Conservation (phyloP, 2,329 filamentous ascomycete species). For the Samsoniella hepiali region DNA sequence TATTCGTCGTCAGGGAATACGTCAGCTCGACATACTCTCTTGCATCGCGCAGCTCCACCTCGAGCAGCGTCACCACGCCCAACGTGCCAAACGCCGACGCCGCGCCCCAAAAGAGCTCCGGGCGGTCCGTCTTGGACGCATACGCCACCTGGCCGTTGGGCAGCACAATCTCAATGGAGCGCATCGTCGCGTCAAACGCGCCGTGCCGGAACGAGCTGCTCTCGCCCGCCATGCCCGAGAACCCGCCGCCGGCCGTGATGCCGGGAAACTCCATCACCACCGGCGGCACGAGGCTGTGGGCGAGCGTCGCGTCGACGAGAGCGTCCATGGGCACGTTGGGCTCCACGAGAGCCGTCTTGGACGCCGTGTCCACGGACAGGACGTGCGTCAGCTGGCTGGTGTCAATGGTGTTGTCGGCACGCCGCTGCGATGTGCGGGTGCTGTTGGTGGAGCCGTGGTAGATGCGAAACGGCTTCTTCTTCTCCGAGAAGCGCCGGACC, state of each 20-base stretch:
- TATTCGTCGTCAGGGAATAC: slow-evolving; percentile 47
- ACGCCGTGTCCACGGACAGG: slow-evolving; percentile 52
- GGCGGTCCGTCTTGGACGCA: slow-evolving; percentile 51
- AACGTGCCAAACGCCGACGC: slow-evolving; percentile 65
- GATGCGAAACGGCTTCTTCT: slow-evolving; percentile 62
- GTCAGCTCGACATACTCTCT: slow-evolving; percentile 55
- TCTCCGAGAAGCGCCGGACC: slow-evolving; percentile 42
- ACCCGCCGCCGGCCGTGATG: slow-evolving; percentile 68
- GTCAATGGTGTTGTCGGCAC: slow-evolving; percentile 58
- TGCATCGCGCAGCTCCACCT: slow-evolving; percentile 56
- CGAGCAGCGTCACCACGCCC: slow-evolving; percentile 62
- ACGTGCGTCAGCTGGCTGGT: slow-evolving; percentile 63
- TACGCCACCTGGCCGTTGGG: slow-evolving; percentile 55
- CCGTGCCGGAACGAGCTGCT: slow-evolving; percentile 66
- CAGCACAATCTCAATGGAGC: slow-evolving; percentile 62
- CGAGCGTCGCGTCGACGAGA: slow-evolving; percentile 57
- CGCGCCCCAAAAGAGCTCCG: slow-evolving; percentile 62
- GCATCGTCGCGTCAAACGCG: slow-evolving; percentile 61
- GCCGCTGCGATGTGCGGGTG: slow-evolving; percentile 57
- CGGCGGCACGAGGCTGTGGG: slow-evolving; percentile 55
- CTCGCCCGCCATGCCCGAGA: slow-evolving; percentile 64
- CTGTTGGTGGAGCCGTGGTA: slow-evolving; percentile 76
- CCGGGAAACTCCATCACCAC: slow-evolving; percentile 71
- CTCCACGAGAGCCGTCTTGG: slow-evolving; percentile 61
- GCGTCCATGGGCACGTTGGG: slow-evolving; percentile 68